These are phyloP conservation scores for Lumnitzera racemosa DNA, from an alignment of 345 rosid species.

Conservation along the genomic window DNA sequence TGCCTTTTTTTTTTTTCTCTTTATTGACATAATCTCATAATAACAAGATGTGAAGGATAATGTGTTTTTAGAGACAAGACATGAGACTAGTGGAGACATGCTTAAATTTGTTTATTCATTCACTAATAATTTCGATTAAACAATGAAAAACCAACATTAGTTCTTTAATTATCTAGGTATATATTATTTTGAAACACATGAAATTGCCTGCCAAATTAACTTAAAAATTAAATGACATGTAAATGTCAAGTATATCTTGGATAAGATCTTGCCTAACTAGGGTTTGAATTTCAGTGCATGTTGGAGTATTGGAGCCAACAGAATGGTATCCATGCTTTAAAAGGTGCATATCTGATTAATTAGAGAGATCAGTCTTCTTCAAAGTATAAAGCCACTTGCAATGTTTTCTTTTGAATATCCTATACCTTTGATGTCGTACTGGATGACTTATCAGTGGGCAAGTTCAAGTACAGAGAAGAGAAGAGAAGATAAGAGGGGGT, in stretches of 20 bases:
- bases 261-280: not conserved
- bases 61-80: not conserved
- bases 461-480: too few species aligned
- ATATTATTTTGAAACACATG: too few species aligned
- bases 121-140: not conserved
- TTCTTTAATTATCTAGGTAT: too few species aligned
- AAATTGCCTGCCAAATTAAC: constrained; percentile 1
- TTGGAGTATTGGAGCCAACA: too few species aligned
- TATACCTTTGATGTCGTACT: too few species aligned
- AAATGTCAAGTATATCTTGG: not conserved
- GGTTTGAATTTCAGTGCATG: not conserved
- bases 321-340: too few species aligned
- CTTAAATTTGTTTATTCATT: not conserved
- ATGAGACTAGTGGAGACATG: not conserved
- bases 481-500: too few species aligned
- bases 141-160: not conserved
- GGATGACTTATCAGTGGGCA: too few species aligned
- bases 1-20: not conserved
- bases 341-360: too few species aligned
- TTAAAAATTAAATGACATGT: not conserved
- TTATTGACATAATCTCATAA: not conserved
- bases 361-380: too few species aligned
- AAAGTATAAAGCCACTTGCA: too few species aligned
- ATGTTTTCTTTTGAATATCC: too few species aligned
- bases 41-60: not conserved